Conservation (phyloP, 2,329 filamentous ascomycete species). For the Lecanoromycetidae sp. region DNA sequence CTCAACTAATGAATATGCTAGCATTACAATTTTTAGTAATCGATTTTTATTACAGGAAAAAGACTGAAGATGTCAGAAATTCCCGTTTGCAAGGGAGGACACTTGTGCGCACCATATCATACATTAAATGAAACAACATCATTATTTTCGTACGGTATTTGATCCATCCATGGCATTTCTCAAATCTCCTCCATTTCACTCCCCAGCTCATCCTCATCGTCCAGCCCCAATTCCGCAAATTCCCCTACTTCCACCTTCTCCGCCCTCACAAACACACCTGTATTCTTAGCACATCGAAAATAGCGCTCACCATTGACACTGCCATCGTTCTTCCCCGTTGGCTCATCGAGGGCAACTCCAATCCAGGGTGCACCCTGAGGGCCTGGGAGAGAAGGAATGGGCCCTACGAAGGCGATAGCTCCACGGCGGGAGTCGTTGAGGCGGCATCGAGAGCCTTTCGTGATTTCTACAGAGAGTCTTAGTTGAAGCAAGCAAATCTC, state of each 20-base stretch:
- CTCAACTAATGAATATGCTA: too few relatives aligned
- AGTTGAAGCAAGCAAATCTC: background rate
- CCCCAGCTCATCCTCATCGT: conserved; percentile 31
- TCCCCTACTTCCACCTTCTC: conserved; percentile 52
- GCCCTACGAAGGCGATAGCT: conserved; percentile 31
- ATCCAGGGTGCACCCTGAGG: conserved; percentile 35
- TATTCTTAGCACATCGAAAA: conserved; percentile 41
- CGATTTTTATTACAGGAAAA: too few relatives aligned
- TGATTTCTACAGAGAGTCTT: conserved; percentile 28
- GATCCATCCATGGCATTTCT: conserved; percentile 3
- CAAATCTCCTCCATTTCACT: conserved; percentile 43
- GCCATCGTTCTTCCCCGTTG: conserved; percentile 54
- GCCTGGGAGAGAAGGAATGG: conserved; percentile 13
- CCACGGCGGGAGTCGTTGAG: conserved; percentile 35
- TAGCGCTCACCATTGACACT: conserved; percentile 36
- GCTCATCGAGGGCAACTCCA: conserved; percentile 50
- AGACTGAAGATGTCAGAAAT: too few relatives aligned
- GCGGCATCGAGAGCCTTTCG: conserved; percentile 31
- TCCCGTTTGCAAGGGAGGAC: too few relatives aligned
- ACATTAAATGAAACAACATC: too few relatives aligned
- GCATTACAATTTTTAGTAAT: too few relatives aligned
- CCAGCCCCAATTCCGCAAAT: conserved; percentile 35
- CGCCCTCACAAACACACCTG: conserved; percentile 50
- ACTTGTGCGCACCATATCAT: too few relatives aligned
- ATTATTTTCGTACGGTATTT: background rate